Conservation (phyloP, 495 filamentous ascomycete species). For the Lasiosphaeriaceae sp. region DNA sequence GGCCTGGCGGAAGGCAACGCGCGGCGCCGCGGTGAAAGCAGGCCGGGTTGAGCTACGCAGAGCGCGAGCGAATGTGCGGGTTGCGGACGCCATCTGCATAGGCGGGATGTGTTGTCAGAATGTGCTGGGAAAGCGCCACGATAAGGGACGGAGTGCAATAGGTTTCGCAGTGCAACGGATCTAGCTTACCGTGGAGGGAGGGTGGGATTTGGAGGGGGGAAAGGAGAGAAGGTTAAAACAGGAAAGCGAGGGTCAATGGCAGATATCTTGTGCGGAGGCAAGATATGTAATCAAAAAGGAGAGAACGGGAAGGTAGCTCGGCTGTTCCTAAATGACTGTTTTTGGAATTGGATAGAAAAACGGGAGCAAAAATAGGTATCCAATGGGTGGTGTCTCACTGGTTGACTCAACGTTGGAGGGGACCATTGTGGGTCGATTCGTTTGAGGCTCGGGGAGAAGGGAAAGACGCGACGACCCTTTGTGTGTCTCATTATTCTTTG, state of each 20-base stretch:
- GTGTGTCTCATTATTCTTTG: too few species aligned
- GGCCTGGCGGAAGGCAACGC: constrained; percentile 59
- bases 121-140: neutral
- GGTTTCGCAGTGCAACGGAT: constrained; percentile 14
- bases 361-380: neutral
- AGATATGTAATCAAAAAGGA: neutral
- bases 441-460: too few species aligned
- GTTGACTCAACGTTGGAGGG: neutral
- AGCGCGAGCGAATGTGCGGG: constrained; percentile 54
- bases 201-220: neutral
- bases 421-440: neutral
- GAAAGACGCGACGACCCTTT: too few species aligned
- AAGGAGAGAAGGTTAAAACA: constrained; percentile 6
- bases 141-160: too few species aligned
- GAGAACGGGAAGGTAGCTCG: neutral
- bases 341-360: neutral
- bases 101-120: constrained; percentile 2
- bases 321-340: neutral
- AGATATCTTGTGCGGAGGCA: neutral
- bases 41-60: constrained; percentile 52
- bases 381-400: neutral
- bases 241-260: neutral
- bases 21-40: constrained; percentile 44
- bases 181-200: neutral
- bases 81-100: constrained; percentile 45